Conservation (phyloP, 2,329 filamentous ascomycete species). For the Aspergillus quadrilineatus region DNA sequence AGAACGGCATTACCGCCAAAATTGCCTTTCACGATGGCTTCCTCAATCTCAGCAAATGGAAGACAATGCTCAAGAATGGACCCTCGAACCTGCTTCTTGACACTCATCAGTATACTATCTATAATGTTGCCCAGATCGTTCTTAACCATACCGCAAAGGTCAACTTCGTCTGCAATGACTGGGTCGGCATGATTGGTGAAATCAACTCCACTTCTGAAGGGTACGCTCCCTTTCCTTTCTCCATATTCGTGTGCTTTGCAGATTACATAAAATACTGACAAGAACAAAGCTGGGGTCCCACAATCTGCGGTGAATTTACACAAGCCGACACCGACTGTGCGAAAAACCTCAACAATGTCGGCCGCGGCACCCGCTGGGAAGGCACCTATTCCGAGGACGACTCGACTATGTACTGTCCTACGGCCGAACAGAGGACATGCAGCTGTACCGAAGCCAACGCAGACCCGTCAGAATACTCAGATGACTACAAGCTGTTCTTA, state of each 20-base stretch:
- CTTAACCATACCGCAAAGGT: conserved; percentile 81
- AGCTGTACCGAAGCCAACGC: conserved; percentile 75
- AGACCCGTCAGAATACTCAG: conserved; percentile 65
- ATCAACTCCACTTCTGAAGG: conserved; percentile 73
- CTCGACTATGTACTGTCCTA: conserved; percentile 72
- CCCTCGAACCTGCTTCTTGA: conserved; percentile 76
- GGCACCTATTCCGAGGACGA: conserved; percentile 72
- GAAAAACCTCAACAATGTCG: conserved; percentile 81
- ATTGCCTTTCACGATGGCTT: conserved; percentile 95
- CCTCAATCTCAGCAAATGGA: conserved; percentile 86
- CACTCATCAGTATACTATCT: conserved; percentile 97
- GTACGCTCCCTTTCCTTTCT: conserved; percentile 28
- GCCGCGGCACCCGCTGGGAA: conserved; percentile 85
- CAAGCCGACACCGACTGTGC: conserved; percentile 97
- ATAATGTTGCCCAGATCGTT: conserved; percentile 83
- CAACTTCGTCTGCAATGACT: conserved; percentile 80
- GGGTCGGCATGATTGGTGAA: conserved; percentile 73
- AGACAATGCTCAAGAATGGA: conserved; percentile 72
- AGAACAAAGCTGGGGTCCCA: conserved; percentile 70
- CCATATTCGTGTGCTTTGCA: neutral
- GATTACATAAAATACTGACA: neutral
- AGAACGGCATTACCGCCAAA: conserved; percentile 70
- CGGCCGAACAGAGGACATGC: conserved; percentile 58
- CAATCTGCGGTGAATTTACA: conserved; percentile 93
- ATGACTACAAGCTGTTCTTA: conserved; percentile 79